Base-by-base conservation (phyloP, 345 rosid species). In the Eucalyptus curtisii region DNA sequence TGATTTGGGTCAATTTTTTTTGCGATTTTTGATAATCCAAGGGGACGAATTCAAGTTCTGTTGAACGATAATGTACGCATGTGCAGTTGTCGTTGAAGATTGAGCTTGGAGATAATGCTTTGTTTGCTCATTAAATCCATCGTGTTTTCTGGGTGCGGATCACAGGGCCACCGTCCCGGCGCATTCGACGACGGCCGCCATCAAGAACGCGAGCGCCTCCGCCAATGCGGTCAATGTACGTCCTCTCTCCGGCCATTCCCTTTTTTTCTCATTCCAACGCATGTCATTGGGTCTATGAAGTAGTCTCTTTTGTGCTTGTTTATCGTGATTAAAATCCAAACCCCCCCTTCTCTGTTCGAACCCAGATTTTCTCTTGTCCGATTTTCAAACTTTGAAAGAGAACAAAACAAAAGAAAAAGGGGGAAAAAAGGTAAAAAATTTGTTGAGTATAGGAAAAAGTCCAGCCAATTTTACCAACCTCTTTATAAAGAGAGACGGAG, bases 151-250 rank as follows among this genome's bases (percentile, higher is more conserved):
- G 66, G 84, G 50, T 91, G 90, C 13, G 88, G 53, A 55, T 20
- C 93, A 95, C 93, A 95, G 99, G 85, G 91, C 88, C 64, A 89
- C 92, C 88, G 91, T 90, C 88, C 92, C 94, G 37, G 94, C 95
- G 87, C 93, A 96, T 91, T 91, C 92, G 89, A 94, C 82, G 94
- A 86, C 89, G 87, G 64, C 48, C 7, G 82, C 12, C 84, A 90
- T 88, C 85, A 37, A 37, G 57, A 90, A 86, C 22, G 84, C 90
- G 16, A 92, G 93, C 90, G 92, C 91, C 88, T 94, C 97, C 33
- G 89, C 91, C 86, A 81, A 86, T 22, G 85, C 10, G 55, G 86
- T 14, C 44, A 31, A 49, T 44, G 89, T 90, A 86, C 88, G 89
- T 87, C 50, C 81, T n/a, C 86, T 22, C 48, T 53, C 48, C 57